Percentiles rank a stretch among this genome's conserved stretches.
Conservation (phyloP, 1,284 basidiomycete genomes). For the Cutaneotrichosporon dermatis region DNA sequence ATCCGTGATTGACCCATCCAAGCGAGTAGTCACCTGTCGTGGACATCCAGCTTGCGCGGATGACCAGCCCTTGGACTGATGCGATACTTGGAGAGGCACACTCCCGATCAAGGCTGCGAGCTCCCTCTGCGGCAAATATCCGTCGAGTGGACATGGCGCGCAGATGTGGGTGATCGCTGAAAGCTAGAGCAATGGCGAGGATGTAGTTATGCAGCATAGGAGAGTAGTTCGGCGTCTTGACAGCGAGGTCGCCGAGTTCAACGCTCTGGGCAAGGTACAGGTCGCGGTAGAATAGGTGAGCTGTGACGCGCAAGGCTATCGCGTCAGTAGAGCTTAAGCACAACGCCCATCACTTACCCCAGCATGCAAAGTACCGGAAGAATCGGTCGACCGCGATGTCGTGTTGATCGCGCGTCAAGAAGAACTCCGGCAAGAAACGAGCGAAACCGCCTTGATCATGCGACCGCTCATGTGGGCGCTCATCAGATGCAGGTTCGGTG, state of each 20-base stretch:
- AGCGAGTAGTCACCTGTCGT: constrained; percentile 39
- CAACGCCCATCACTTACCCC: constrained; percentile 15
- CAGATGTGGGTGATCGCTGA: constrained; percentile 56
- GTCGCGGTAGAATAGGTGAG: constrained; percentile 23
- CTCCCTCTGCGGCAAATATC: constrained; percentile 57
- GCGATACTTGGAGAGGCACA: constrained; percentile 58
- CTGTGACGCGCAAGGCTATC: constrained; percentile 11
- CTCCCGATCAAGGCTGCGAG: constrained; percentile 57
- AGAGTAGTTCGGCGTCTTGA: constrained; percentile 58
- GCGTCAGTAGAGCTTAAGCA: no score
- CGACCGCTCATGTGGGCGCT: neutral
- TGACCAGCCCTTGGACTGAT: constrained; percentile 57
- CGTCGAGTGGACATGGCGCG: constrained; percentile 53
- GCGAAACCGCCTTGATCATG: constrained; percentile 9
- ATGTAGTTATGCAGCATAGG: constrained; percentile 67
- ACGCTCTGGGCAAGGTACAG: constrained; percentile 15
- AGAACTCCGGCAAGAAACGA: constrained; percentile 15
- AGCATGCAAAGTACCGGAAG: constrained; percentile 30
- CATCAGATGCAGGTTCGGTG: neutral
- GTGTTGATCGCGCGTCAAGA: constrained; percentile 24
- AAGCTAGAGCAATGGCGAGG: constrained; percentile 58
- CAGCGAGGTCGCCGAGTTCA: constrained; percentile 34
- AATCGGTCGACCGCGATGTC: constrained; percentile 27
- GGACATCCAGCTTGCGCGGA: constrained; percentile 60
- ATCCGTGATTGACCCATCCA: constrained; percentile 30